Evolutionary conservation across 75 land plant species (phyloP).

Genomic region (Larix kaempferi): DNA sequence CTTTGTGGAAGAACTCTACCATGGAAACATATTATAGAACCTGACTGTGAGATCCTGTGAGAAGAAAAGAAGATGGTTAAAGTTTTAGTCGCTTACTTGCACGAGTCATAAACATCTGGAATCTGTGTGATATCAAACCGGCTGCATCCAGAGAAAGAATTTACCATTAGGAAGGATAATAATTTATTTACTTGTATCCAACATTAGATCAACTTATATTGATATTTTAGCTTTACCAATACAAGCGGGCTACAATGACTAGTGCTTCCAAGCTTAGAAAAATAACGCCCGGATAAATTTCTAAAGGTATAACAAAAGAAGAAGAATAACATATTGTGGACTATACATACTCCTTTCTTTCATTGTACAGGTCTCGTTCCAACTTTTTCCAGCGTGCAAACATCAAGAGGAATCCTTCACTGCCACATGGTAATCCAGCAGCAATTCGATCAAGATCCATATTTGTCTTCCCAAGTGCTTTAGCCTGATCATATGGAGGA

Average conservation of each 20-base stretch:
- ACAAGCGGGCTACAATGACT: constrained; percentile 1
- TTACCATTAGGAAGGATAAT: constrained; percentile 1
- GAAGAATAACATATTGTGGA: not conserved
- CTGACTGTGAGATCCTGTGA: not conserved
- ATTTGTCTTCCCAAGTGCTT: constrained; percentile 93
- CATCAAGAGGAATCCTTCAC: constrained; percentile 99
- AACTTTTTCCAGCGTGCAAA: constrained; percentile 99
- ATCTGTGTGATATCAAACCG: constrained; percentile 97
- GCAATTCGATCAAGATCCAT: constrained; percentile 97
- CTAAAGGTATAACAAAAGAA: not conserved
- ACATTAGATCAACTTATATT: constrained; percentile 4
- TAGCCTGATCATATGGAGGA: constrained; percentile 98
- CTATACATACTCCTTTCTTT: constrained; percentile 77
- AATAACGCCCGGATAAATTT: not conserved
- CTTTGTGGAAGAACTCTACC: not conserved
- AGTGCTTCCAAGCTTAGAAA: not conserved
- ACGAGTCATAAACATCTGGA: constrained; percentile 98
- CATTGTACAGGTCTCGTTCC: constrained; percentile 96
- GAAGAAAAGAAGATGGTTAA: not conserved
- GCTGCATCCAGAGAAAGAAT: constrained; percentile 44
- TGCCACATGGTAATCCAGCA: constrained; percentile 99
- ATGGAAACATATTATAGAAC: not conserved
- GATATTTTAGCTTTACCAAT: constrained; percentile 1
- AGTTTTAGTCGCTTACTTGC: constrained; percentile 68
- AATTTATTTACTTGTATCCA: not conserved